Conservation (phyloP, 2,329 filamentous ascomycete species). For the Diaporthe vexans region DNA sequence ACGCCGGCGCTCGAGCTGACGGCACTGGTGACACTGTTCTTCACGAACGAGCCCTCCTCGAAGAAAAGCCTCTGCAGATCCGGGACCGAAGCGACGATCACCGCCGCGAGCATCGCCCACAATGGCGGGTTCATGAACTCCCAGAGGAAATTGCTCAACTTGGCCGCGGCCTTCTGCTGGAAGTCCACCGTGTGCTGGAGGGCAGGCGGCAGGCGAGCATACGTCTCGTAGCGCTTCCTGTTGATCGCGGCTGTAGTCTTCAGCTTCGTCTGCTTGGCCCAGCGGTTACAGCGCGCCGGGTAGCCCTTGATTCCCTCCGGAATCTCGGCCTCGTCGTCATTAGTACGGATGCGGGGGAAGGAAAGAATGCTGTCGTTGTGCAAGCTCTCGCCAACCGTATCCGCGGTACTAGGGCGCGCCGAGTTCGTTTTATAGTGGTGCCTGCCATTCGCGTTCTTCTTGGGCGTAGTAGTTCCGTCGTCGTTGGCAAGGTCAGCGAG, state of each 20-base stretch:
- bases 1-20: slow-evolving; percentile 89
- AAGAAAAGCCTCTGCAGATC: slow-evolving; percentile 89
- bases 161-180: slow-evolving; percentile 52
- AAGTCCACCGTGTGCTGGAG: slow-evolving; percentile 54
- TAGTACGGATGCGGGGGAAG: slow-evolving; percentile 69
- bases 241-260: slow-evolving; percentile 33
- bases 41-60: slow-evolving; percentile 87
- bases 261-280: slow-evolving; percentile 49
- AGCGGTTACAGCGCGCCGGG: slow-evolving; percentile 53
- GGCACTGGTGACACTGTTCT: slow-evolving; percentile 92
- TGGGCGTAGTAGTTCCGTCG: slow-evolving; percentile 43
- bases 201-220: slow-evolving; percentile 57
- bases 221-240: slow-evolving; percentile 47
- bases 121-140: slow-evolving; percentile 98
- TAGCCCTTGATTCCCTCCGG: slow-evolving; percentile 59
- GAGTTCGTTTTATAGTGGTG: slow-evolving; percentile 47
- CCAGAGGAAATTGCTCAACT: slow-evolving; percentile 78
- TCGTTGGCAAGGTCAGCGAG: slow-evolving; percentile 46
- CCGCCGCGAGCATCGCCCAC: slow-evolving; percentile 95
- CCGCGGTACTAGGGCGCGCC: slow-evolving; percentile 38
- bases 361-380: slow-evolving; percentile 68
- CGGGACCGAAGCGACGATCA: slow-evolving; percentile 91
- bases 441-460: slow-evolving; percentile 49
- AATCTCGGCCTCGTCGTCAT: slow-evolving; percentile 56
- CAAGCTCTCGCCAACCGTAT: slow-evolving; percentile 43